phyloP scores from a whole-genome alignment of 257 asterid genomes.

The Solanum okadae region DNA sequence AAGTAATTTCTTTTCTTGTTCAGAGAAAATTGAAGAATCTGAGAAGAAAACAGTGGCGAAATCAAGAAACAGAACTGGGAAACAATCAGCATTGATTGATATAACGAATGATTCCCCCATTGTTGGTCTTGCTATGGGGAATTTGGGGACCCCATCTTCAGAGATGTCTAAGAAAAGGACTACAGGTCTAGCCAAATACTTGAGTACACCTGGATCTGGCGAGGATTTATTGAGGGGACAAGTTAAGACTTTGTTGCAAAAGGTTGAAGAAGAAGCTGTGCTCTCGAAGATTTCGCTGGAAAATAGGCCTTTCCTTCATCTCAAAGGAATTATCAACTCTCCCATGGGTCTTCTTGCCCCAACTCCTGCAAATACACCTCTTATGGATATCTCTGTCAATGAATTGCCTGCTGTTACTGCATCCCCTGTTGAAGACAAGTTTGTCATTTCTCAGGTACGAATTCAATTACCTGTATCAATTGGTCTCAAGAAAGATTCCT shows the following conservation, averaged over 20 bases:
- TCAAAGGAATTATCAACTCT: conserved; percentile 40
- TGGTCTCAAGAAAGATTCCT: neutral
- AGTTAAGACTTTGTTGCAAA: conserved; percentile 78
- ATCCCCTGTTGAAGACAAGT: conserved; percentile 27
- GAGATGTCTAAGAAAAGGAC: conserved; percentile 53
- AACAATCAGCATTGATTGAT: conserved; percentile 64
- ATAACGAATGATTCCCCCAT: conserved; percentile 94
- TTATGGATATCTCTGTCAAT: conserved; percentile 20
- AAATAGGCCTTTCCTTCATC: conserved; percentile 33
- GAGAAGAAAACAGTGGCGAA: conserved; percentile 19
- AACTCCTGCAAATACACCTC: conserved; percentile 89
- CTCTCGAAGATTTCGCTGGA: conserved; percentile 34
- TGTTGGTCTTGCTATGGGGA: conserved; percentile 81
- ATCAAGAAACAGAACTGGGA: conserved; percentile 31
- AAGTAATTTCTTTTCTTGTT: neutral
- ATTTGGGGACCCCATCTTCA: conserved; percentile 73
- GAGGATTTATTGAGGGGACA: conserved; percentile 91
- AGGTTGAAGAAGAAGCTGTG: conserved; percentile 83
- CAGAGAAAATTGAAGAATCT: conserved; percentile 54
- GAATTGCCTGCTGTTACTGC: conserved; percentile 12
- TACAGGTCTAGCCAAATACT: neutral
- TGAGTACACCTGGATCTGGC: conserved; percentile 71
- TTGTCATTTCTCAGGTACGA: conserved; percentile 46
- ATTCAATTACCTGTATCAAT: neutral
- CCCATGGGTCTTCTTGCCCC: conserved; percentile 61